Percentiles rank a stretch among this genome's conserved stretches.
Conservation (phyloP, 139 green algal species). For the Desmodesmus armatus region DNA sequence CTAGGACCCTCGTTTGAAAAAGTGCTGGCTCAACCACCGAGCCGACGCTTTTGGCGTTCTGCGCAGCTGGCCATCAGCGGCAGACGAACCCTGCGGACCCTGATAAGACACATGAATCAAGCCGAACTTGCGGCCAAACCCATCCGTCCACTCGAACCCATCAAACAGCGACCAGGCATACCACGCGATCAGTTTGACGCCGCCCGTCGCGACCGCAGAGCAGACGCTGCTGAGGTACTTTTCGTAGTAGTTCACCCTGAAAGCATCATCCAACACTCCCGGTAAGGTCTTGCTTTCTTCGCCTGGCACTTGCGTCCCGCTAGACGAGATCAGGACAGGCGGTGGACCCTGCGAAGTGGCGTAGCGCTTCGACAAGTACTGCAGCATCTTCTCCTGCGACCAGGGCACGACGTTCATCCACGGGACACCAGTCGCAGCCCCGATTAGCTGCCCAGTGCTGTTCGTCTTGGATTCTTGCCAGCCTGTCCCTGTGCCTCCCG, state of each 20-base stretch:
- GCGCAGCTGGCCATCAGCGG: constrained; percentile 10
- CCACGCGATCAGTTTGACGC: not conserved
- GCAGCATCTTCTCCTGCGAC: constrained; percentile 17
- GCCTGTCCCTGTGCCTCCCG: not conserved
- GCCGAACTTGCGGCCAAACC: constrained; percentile 30
- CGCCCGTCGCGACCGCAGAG: not conserved
- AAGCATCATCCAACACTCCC: not conserved
- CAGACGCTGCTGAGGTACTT: constrained; percentile 32
- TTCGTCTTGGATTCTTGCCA: not conserved
- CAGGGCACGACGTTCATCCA: constrained; percentile 34
- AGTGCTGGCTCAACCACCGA: constrained; percentile 8
- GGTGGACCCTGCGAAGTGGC: not conserved
- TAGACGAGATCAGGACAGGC: constrained; percentile 19
- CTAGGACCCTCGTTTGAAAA: too few species aligned
- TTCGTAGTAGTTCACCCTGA: constrained; percentile 17
- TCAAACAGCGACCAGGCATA: constrained; percentile 28
- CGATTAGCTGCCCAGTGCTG: not conserved
- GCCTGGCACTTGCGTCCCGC: constrained; percentile 6
- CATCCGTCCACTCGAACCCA: constrained; percentile 40
- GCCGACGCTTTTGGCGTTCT: constrained; percentile 34
- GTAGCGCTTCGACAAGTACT: constrained; percentile 18
- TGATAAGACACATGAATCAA: constrained; percentile 39
- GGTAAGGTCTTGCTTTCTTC: not conserved
- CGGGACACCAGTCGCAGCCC: not conserved
- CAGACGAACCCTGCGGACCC: not conserved